Percentiles rank a stretch among this genome's conserved stretches.
These are phyloP conservation scores for Globisporangium parvum DNA, from an alignment of 352 stramenopile species.

Conservation along the genomic window DNA sequence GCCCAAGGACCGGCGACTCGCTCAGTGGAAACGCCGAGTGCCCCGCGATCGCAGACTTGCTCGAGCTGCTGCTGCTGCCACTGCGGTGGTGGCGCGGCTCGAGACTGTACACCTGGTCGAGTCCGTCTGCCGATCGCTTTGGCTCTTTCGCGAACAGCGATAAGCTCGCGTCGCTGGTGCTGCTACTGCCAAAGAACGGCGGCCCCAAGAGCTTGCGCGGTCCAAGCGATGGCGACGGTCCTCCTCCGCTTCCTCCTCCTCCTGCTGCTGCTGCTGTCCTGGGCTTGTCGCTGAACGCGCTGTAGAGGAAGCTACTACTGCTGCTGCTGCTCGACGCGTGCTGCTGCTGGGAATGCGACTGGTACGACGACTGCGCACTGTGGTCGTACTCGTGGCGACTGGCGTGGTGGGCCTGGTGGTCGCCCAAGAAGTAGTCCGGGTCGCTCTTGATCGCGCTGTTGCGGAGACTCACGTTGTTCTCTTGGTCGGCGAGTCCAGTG, in stretches of 20 bases:
- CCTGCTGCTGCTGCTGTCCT: too few relatives aligned
- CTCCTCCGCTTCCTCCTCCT: too few relatives aligned
- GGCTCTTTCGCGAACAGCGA: constrained; percentile 31
- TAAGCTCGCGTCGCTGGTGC: constrained; percentile 17
- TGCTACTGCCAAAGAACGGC: constrained; percentile 28
- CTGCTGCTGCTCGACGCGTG: constrained; percentile 9
- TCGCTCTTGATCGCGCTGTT: constrained; percentile 11
- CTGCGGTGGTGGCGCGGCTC: constrained; percentile 12
- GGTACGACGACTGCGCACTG: constrained; percentile 7
- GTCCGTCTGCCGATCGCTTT: constrained; percentile 23
- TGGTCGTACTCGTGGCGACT: constrained; percentile 8
- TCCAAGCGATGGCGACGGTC: not conserved
- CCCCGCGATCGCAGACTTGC: constrained; percentile 14
- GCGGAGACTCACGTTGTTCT: constrained; percentile 22
- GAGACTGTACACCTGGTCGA: constrained; percentile 32
- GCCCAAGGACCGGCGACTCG: constrained; percentile 3
- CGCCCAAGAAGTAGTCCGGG: constrained; percentile 7
- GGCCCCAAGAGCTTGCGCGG: constrained; percentile 32
- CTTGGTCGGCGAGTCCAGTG: not conserved
- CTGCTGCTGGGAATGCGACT: constrained; percentile 2
- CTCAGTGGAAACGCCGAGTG: constrained; percentile 16
- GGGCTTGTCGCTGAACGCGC: constrained; percentile 26
- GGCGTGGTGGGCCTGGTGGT: constrained; percentile 4
- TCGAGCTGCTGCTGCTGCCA: not conserved
- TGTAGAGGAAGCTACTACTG: constrained; percentile 33